A percentile compares a stretch with the other conserved stretches of the same genome.
Conservation (phyloP, 768 basidiomycete species). For the Naganishia onofrii region DNA sequence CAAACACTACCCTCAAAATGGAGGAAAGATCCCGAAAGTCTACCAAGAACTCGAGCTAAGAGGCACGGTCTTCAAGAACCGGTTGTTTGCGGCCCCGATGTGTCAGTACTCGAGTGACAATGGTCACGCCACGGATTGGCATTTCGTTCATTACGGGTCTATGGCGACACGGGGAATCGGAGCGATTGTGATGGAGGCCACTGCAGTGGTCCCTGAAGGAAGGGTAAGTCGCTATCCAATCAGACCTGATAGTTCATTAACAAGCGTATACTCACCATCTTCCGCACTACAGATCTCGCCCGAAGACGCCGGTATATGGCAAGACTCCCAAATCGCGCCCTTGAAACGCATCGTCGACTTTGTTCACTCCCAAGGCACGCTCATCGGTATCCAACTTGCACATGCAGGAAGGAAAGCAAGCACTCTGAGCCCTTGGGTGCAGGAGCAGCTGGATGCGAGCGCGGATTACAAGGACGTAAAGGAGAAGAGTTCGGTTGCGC, state of each 20-base stretch:
- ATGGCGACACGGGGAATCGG: slow-evolving; percentile 70
- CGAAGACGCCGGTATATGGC: slow-evolving; percentile 73
- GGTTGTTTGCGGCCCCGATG: slow-evolving; percentile 61
- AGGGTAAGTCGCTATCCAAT: slow-evolving; percentile 21
- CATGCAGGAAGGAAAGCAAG: slow-evolving; percentile 80
- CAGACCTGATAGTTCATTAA: background rate
- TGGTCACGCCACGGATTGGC: slow-evolving; percentile 78
- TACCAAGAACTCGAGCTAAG: slow-evolving; percentile 68
- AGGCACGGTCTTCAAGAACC: slow-evolving; percentile 68
- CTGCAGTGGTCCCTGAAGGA: slow-evolving; percentile 68
- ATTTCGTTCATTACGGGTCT: slow-evolving; percentile 73
- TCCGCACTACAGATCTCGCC: slow-evolving; percentile 65
- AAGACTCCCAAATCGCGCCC: slow-evolving; percentile 69
- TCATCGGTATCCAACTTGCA: slow-evolving; percentile 74
- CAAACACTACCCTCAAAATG: slow-evolving; percentile 57
- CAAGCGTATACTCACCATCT: background rate
- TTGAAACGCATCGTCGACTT: slow-evolving; percentile 72
- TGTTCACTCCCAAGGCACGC: slow-evolving; percentile 65
- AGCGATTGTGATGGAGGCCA: slow-evolving; percentile 71
- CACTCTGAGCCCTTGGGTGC: slow-evolving; percentile 67
- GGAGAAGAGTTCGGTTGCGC: slow-evolving; percentile 52
- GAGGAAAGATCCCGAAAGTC: slow-evolving; percentile 57
- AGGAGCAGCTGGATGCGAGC: slow-evolving; percentile 41
- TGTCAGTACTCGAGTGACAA: slow-evolving; percentile 52
- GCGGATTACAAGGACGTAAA: slow-evolving; percentile 30